phyloP scores from a whole-genome alignment of 1,284 basidiomycete species.

The Cryptococcus amylolentus region DNA sequence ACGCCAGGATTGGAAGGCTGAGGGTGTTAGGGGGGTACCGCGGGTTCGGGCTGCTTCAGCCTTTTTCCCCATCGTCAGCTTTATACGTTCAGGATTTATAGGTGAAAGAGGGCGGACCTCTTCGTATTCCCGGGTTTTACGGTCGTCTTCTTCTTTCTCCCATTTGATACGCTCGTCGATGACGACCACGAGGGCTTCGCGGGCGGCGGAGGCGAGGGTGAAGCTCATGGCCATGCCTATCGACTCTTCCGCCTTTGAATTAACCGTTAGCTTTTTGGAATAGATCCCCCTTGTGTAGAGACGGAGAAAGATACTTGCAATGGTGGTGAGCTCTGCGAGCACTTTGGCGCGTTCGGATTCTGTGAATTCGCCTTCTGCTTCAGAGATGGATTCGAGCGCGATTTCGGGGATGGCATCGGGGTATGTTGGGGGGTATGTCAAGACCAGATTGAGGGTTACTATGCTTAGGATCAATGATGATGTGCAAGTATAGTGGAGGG shows the following conservation, averaged over 20 bases:
- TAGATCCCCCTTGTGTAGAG: no score
- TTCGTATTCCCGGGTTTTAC: constrained; percentile 67
- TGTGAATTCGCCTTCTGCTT: constrained; percentile 52
- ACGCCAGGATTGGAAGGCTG: constrained; percentile 79
- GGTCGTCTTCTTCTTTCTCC: constrained; percentile 61
- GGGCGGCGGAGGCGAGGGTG: constrained; percentile 80
- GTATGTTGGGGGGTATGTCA: constrained; percentile 67
- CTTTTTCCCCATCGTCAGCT: constrained; percentile 49
- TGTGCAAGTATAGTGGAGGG: background rate
- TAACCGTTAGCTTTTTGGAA: no score
- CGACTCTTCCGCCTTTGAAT: constrained; percentile 74
- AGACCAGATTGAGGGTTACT: constrained; percentile 73
- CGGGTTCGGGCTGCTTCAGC: constrained; percentile 82
- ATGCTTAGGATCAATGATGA: constrained; percentile 12
- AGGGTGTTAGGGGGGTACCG: constrained; percentile 82
- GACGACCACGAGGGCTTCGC: constrained; percentile 69
- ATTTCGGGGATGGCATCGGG: constrained; percentile 75
- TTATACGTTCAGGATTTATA: background rate
- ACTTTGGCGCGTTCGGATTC: constrained; percentile 62
- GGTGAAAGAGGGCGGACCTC: constrained; percentile 58
- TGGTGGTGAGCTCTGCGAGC: constrained; percentile 59
- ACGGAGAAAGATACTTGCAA: constrained; percentile 56
- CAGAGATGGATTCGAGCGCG: constrained; percentile 63
- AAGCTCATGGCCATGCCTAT: constrained; percentile 98
- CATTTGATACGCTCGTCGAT: constrained; percentile 61